A percentile compares a stretch with the other conserved stretches of the same genome.
phyloP scores from a whole-genome alignment of 768 basidiomycete species.

The Suillus tomentosus region DNA sequence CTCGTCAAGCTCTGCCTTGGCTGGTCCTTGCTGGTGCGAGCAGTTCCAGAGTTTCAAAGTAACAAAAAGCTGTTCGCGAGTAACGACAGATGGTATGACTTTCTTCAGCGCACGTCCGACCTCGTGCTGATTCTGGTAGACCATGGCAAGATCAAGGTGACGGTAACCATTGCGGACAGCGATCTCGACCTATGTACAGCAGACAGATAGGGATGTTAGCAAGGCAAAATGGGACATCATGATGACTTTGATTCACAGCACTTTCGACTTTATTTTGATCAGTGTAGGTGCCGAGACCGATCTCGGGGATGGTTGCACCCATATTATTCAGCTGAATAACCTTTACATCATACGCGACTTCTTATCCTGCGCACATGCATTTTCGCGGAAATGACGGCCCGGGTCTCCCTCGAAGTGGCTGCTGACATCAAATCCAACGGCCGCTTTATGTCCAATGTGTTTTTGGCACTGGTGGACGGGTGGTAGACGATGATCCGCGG shows the following conservation, averaged over 20 bases:
- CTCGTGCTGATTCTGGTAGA: slow-evolving; percentile 80
- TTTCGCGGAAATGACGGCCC: slow-evolving; percentile 3
- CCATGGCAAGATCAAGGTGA: slow-evolving; percentile 82
- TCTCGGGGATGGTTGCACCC: slow-evolving; percentile 61
- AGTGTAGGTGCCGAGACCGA: slow-evolving; percentile 83
- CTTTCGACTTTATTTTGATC: slow-evolving; percentile 74
- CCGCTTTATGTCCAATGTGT: too few species aligned
- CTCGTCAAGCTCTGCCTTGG: slow-evolving; percentile 75
- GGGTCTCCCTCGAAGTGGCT: neutral
- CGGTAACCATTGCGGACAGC: slow-evolving; percentile 78
- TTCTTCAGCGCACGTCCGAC: slow-evolving; percentile 75
- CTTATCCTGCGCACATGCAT: slow-evolving; percentile 7
- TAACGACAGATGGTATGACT: slow-evolving; percentile 74
- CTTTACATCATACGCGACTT: slow-evolving; percentile 20
- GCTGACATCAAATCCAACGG: too few species aligned
- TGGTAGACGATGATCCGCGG: slow-evolving; percentile 55
- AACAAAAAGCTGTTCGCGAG: slow-evolving; percentile 79
- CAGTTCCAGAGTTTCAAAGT: slow-evolving; percentile 86
- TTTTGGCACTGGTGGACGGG: too few species aligned
- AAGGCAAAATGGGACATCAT: neutral
- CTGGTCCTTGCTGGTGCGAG: slow-evolving; percentile 62
- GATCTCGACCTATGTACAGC: slow-evolving; percentile 57
- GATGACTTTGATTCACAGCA: slow-evolving; percentile 46
- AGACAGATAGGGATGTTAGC: neutral
- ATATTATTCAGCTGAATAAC: slow-evolving; percentile 40